Conservation (phyloP, 2,329 filamentous ascomycete genomes). For the Bipolaris zeicola region DNA sequence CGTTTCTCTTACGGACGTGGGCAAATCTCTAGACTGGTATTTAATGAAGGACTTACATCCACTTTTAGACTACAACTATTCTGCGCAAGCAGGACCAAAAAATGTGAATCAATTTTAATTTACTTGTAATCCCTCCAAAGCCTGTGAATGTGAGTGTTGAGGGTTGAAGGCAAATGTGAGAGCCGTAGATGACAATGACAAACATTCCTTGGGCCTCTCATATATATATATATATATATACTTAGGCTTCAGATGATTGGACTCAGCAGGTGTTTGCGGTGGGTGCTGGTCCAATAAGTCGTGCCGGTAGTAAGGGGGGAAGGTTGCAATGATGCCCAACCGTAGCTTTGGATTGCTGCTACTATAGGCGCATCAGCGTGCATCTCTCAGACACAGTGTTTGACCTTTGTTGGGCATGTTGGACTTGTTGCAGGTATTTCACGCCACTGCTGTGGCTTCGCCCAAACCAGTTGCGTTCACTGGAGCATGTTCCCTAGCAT, state of each 20-base stretch:
- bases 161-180: too few species aligned
- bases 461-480: not conserved
- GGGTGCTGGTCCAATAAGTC: not conserved
- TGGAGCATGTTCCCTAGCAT: constrained; percentile 1
- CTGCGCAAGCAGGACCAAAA: constrained; percentile 41
- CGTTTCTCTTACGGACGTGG: constrained; percentile 35
- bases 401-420: not conserved
- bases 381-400: not conserved
- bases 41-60: constrained; percentile 50
- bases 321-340: constrained; percentile 1
- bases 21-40: constrained; percentile 47
- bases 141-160: not conserved
- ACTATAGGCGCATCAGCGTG: not conserved
- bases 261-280: not conserved
- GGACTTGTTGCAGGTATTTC: not conserved
- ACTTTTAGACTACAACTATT: constrained; percentile 43
- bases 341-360: not conserved
- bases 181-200: not conserved
- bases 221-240: too few species aligned
- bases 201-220: not conserved
- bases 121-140: too few species aligned
- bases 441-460: not conserved
- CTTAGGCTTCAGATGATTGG: too few species aligned
- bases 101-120: constrained; percentile 24
- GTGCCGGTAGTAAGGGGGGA: not conserved